Conservation (phyloP, 768 basidiomycete species). For the Clavulina sp. region DNA sequence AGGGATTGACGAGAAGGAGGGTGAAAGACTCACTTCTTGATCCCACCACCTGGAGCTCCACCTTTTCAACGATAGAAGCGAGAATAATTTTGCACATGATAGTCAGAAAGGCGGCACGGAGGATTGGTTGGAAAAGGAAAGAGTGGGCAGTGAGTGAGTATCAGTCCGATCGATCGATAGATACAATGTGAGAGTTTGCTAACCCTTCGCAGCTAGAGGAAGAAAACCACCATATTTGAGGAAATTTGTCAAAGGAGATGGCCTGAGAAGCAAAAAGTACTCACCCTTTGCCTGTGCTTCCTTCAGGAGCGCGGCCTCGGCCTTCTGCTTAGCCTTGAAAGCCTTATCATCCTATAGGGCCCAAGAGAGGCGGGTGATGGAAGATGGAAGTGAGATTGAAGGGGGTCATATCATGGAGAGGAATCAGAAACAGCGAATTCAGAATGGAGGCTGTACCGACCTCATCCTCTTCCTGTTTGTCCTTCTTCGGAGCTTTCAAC, state of each 20-base stretch:
- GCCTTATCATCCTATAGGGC: constrained; percentile 45
- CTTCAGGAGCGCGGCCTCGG: constrained; percentile 55
- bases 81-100: constrained; percentile 32
- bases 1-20: not conserved
- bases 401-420: not conserved
- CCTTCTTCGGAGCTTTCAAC: constrained; percentile 78
- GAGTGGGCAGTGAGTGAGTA: no score
- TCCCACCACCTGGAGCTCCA: constrained; percentile 32
- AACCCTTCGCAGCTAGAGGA: constrained; percentile 37
- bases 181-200: constrained; percentile 8
- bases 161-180: no score
- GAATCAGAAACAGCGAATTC: not conserved
- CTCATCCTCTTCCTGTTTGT: constrained; percentile 38
- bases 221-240: not conserved
- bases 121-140: no score
- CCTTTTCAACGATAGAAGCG: constrained; percentile 31
- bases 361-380: not conserved
- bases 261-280: constrained; percentile 10
- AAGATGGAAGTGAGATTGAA: not conserved
- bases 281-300: constrained; percentile 54
- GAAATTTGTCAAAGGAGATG: not conserved
- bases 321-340: constrained; percentile 63
- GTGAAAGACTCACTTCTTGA: constrained; percentile 57
- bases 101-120: constrained; percentile 1
- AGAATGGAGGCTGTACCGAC: constrained; percentile 4